phyloP scores from a whole-genome alignment of 2,329 filamentous ascomycete genomes.

The Keithomyces neogunnii region DNA sequence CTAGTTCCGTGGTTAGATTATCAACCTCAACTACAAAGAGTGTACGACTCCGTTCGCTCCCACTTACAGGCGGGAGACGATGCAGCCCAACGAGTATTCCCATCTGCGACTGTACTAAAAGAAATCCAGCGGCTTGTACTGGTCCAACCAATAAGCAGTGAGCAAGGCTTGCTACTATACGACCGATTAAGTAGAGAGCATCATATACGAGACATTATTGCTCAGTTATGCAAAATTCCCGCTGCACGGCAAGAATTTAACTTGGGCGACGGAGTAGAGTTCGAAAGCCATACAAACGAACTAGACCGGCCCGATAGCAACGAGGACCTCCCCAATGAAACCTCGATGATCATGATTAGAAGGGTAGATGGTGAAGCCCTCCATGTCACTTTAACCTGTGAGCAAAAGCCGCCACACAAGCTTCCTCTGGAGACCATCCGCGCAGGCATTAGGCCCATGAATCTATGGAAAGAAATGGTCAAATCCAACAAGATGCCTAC shows the following conservation, averaged over 20 bases:
- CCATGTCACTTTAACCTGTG: not conserved
- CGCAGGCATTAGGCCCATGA: not conserved
- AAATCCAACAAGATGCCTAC: not conserved
- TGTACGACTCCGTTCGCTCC: not conserved
- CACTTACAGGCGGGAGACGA: not conserved
- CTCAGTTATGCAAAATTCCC: constrained; percentile 1
- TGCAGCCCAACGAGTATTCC: not conserved
- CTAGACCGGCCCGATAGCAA: not conserved
- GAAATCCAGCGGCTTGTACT: not conserved
- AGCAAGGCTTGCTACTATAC: not conserved
- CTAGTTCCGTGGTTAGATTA: not conserved
- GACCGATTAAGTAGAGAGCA: not conserved
- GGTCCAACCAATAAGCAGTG: not conserved
- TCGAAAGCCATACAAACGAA: not conserved
- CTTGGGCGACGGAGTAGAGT: not conserved
- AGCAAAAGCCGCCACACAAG: constrained; percentile 3
- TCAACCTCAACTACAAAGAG: not conserved
- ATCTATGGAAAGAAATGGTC: constrained; percentile 1
- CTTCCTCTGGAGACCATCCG: not conserved
- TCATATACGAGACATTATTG: not conserved
- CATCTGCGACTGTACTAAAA: not conserved
- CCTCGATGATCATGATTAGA: not conserved
- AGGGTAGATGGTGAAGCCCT: not conserved
- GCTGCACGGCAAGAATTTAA: not conserved
- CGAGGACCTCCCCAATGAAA: not conserved